Evolutionary conservation across 1,284 basidiomycete genomes (phyloP).

Genomic region (Pholiota adiposa): DNA sequence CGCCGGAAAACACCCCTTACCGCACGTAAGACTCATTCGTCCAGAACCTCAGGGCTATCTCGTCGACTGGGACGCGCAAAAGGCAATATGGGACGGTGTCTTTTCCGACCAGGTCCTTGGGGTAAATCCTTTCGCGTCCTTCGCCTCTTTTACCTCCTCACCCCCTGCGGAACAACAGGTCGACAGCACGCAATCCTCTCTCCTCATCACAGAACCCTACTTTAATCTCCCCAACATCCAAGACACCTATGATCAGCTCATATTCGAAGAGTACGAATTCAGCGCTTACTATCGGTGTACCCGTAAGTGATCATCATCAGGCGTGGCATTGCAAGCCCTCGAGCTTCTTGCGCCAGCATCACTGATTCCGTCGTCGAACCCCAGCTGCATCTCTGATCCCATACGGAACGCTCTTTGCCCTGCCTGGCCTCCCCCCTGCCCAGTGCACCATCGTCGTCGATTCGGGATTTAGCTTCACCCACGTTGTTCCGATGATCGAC

Average conservation of each 20-base stretch:
- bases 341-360: too few relatives aligned
- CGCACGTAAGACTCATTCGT: constrained; percentile 15
- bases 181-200: constrained; percentile 69
- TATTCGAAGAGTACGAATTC: constrained; percentile 97
- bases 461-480: constrained; percentile 91
- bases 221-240: constrained; percentile 92
- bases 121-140: constrained; percentile 45
- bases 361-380: constrained; percentile 2
- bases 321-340: too few relatives aligned
- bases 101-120: constrained; percentile 74
- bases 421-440: constrained; percentile 52
- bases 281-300: constrained; percentile 80
- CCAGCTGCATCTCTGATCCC: constrained; percentile 81
- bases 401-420: constrained; percentile 66
- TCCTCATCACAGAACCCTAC: constrained; percentile 92
- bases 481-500: constrained; percentile 84
- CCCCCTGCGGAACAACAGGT: constrained; percentile 50
- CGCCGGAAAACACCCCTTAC: constrained; percentile 29
- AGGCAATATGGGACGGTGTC: constrained; percentile 87
- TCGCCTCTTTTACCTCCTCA: constrained; percentile 6
- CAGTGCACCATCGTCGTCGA: constrained; percentile 88
- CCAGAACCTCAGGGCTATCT: constrained; percentile 73
- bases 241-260: constrained; percentile 90
- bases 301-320: constrained; percentile 58
- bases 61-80: constrained; percentile 92